Percentiles rank a stretch among this genome's conserved stretches.
Conservation (phyloP, 306 rosid species). For the Alnus glutinosa region DNA sequence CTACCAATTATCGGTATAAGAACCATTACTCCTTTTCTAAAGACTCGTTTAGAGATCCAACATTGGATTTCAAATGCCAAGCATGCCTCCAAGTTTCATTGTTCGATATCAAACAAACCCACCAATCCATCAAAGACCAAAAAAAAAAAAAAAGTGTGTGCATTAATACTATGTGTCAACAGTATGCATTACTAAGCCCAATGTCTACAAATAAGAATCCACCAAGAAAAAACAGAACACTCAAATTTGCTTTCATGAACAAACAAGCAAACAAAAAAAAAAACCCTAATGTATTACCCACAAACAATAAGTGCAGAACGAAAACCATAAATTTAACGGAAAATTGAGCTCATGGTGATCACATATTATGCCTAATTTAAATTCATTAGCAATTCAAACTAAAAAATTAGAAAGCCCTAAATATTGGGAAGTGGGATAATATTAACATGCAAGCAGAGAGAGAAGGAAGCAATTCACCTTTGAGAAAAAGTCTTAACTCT, state of each 20-base stretch:
- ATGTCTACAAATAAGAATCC: conserved; percentile 4
- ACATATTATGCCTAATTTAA: too few species aligned
- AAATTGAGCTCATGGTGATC: neutral
- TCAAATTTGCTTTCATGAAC: neutral
- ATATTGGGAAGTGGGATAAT: neutral
- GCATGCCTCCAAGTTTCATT: neutral
- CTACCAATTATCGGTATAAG: neutral
- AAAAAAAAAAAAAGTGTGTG: too few species aligned
- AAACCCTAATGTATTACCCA: neutral
- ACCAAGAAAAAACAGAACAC: neutral
- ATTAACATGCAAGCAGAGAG: neutral
- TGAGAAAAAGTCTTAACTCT: neutral
- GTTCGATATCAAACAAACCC: neutral
- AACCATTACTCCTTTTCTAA: conserved; percentile 2
- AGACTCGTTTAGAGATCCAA: neutral
- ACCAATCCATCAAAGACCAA: neutral
- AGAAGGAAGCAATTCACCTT: conserved; percentile 5
- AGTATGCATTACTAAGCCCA: neutral
- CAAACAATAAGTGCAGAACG: neutral
- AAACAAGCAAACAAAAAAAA: neutral
- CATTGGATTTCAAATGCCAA: neutral
- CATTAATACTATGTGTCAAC: neutral
- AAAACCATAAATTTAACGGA: neutral
- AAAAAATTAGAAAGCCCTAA: neutral
- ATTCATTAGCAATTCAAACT: neutral